A percentile compares a stretch with the other conserved stretches of the same genome.
Evolutionary conservation across 495 filamentous ascomycete species (phyloP).

Genomic region (Chaetomium fimeti): DNA sequence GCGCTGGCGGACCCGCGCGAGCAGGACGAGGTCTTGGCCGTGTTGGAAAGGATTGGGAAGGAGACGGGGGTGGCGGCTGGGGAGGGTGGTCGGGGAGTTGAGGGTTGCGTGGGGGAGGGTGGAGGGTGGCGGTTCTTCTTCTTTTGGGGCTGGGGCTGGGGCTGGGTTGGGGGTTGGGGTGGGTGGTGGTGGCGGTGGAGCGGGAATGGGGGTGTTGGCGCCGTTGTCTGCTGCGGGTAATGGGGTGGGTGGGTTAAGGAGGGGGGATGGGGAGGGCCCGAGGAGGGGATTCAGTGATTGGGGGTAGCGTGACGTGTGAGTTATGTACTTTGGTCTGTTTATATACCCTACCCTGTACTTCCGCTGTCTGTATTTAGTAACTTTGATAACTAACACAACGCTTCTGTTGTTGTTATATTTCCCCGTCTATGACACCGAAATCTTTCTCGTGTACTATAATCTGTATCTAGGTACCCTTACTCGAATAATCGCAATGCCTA

Average conservation of each 20-base stretch:
- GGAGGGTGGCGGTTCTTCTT: not conserved
- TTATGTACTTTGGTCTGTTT: not conserved
- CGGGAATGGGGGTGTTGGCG: not conserved
- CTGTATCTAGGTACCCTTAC: too few species aligned
- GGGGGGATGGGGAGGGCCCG: not conserved
- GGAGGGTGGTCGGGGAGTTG: conserved; percentile 65
- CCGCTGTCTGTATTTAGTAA: not conserved
- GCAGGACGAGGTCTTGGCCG: conserved; percentile 78
- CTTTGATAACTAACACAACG: not conserved
- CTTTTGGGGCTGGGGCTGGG: not conserved
- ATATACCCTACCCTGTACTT: conserved; percentile 1
- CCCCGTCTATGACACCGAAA: not conserved
- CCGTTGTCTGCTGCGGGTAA: not conserved
- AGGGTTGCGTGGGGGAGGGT: conserved; percentile 77
- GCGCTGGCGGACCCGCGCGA: conserved; percentile 65
- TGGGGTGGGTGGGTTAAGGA: not conserved
- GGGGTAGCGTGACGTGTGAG: not conserved
- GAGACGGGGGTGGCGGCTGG: conserved; percentile 78
- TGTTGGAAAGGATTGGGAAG: conserved; percentile 70
- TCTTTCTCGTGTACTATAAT: not conserved
- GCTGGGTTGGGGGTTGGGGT: not conserved
- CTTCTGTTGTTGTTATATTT: not conserved
- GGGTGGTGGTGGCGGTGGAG: not conserved
- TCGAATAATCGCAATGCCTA: too few species aligned
- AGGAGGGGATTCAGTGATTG: not conserved